Evolutionary conservation across 257 asterid genomes (phyloP).

Genomic region (Paulownia fortunei): DNA sequence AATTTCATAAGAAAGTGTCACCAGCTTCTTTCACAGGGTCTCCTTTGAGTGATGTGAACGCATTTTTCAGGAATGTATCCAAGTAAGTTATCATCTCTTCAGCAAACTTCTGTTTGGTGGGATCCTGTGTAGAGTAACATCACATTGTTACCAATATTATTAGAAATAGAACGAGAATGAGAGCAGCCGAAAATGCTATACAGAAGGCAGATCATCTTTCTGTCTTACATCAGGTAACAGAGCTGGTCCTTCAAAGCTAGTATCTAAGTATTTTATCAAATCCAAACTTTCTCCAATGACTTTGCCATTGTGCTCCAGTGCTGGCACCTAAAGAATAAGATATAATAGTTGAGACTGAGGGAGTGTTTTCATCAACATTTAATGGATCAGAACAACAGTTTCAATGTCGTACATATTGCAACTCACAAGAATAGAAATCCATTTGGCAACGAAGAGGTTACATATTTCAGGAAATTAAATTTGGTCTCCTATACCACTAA

Average conservation of each 20-base stretch:
- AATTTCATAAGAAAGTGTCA: slow-evolving; percentile 18
- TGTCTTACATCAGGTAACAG: slow-evolving; percentile 54
- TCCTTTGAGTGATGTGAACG: slow-evolving; percentile 44
- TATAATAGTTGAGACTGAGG: neutral
- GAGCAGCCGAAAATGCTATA: neutral
- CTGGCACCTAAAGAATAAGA: slow-evolving; percentile 52
- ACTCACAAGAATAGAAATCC: neutral
- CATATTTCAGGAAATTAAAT: neutral
- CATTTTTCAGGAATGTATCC: slow-evolving; percentile 46
- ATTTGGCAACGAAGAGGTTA: neutral
- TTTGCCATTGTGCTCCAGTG: slow-evolving; percentile 65
- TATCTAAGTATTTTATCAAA: slow-evolving; percentile 54
- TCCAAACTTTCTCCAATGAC: slow-evolving; percentile 67
- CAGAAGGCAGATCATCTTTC: neutral
- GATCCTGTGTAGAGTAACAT: slow-evolving; percentile 42
- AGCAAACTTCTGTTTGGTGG: slow-evolving; percentile 54
- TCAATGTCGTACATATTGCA: neutral
- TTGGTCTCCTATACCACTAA: neutral
- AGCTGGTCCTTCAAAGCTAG: slow-evolving; percentile 61
- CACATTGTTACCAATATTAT: slow-evolving; percentile 7
- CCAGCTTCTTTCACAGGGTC: slow-evolving; percentile 54
- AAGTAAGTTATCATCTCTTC: slow-evolving; percentile 60
- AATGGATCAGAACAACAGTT: neutral
- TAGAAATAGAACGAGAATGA: neutral
- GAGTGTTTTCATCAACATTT: neutral